Conservation (phyloP, 495 filamentous ascomycete genomes). For the Opeltia flavorubescens region DNA sequence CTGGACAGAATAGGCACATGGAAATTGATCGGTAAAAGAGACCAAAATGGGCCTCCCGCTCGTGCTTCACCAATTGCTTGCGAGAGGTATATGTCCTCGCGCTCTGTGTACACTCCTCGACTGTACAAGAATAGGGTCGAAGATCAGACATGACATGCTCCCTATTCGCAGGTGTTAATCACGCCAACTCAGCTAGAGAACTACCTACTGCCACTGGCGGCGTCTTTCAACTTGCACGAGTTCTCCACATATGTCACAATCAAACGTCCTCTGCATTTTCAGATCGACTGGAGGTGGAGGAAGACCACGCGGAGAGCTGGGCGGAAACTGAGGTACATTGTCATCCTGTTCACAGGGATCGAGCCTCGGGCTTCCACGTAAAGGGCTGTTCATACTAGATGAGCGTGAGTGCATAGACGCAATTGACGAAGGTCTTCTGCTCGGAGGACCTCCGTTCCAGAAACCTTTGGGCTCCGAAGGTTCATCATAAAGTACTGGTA, state of each 20-base stretch:
- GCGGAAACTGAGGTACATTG: neutral
- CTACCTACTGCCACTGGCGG: conserved; percentile 10
- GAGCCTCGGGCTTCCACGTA: neutral
- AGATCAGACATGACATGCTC: conserved; percentile 8
- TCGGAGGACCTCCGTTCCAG: neutral
- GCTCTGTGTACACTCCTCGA: neutral
- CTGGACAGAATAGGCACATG: conserved; percentile 4
- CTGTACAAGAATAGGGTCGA: conserved; percentile 7
- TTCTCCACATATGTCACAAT: conserved; percentile 10
- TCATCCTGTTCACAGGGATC: neutral
- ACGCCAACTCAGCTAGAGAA: neutral
- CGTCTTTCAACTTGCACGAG: conserved; percentile 1
- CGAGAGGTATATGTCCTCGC: neutral
- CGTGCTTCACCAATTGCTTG: neutral
- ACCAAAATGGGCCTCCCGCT: neutral
- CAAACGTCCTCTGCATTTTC: conserved; percentile 1
- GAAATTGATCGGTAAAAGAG: neutral
- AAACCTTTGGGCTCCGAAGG: neutral
- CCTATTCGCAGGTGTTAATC: neutral
- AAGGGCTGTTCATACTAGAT: conserved; percentile 8
- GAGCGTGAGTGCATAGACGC: conserved; percentile 2
- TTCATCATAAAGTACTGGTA: too few relatives aligned
- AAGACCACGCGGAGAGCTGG: neutral
- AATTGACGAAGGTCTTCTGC: too few relatives aligned
- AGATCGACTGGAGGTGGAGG: conserved; percentile 3